Percentiles rank a stretch among this genome's conserved stretches.
Evolutionary conservation across 1,139 yeast genomes (phyloP).

Genomic region (Nakaseomyces nivariensis): DNA sequence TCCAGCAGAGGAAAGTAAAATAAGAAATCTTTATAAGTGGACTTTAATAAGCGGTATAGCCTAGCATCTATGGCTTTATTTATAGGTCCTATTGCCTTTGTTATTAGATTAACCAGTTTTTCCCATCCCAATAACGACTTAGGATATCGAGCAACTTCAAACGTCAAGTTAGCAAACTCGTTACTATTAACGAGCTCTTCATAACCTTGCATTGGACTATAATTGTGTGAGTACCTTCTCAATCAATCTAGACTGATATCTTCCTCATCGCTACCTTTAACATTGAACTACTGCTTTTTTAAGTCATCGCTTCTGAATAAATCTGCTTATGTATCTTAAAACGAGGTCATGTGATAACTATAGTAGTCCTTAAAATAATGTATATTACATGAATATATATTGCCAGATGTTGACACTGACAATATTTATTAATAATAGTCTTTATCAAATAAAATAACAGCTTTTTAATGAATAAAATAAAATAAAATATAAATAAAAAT

Average conservation of each 20-base stretch:
- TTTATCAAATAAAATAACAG: no score
- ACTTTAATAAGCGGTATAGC: conserved; percentile 3
- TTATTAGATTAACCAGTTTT: conserved; percentile 20
- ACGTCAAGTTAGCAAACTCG: conserved; percentile 18
- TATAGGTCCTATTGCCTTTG: conserved; percentile 21
- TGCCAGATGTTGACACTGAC: no score
- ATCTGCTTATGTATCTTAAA: no score
- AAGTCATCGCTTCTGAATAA: not conserved
- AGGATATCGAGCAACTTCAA: conserved; percentile 22
- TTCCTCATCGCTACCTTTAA: no score
- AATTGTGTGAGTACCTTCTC: no score
- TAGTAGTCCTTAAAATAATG: no score
- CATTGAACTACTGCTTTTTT: not conserved
- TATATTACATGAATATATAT: no score
- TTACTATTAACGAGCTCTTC: conserved; percentile 14
- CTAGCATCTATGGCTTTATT: conserved; percentile 27
- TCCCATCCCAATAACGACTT: conserved; percentile 26
- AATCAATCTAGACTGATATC: no score
- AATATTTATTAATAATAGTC: no score
- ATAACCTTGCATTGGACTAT: conserved; percentile 15
- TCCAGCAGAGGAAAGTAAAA: conserved; percentile 57
- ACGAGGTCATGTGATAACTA: no score
- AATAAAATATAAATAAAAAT: no score
- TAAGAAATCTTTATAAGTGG: conserved; percentile 49
- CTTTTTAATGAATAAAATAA: no score